These are phyloP conservation scores for Aureobasidium sp. DNA, from an alignment of 2,329 filamentous ascomycete genomes.

Conservation along the genomic window DNA sequence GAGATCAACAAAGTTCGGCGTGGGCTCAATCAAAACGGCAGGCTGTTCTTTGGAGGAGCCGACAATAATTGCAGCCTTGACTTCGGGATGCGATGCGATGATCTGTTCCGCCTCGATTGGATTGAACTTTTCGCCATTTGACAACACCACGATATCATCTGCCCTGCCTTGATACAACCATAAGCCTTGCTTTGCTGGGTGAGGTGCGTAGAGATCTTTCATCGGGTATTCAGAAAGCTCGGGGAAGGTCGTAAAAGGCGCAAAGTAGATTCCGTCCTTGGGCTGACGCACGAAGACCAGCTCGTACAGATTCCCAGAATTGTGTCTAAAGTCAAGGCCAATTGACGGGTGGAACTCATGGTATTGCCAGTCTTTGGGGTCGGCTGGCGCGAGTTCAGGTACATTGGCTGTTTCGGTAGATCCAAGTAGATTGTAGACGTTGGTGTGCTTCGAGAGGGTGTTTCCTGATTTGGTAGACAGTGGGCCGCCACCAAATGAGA, in stretches of 20 bases:
- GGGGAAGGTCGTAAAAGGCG: background rate
- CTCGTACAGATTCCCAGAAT: background rate
- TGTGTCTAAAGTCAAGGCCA: background rate
- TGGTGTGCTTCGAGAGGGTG: background rate
- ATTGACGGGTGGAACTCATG: background rate
- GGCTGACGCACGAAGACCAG: background rate
- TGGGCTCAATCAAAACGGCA: background rate
- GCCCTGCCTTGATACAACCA: background rate
- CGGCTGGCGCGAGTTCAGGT: background rate
- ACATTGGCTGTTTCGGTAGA: background rate
- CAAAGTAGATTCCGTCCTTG: background rate
- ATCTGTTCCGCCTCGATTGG: background rate
- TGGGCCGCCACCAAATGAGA: background rate
- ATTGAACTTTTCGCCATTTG: background rate
- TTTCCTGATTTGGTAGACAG: background rate
- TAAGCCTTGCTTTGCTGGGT: background rate
- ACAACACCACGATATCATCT: background rate
- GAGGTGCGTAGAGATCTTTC: background rate
- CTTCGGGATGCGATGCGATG: background rate
- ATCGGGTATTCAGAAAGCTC: background rate
- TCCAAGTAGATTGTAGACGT: background rate
- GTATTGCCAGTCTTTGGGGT: background rate
- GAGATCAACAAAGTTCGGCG: background rate
- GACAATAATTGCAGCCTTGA: background rate
- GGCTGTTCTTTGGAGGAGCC: background rate